phyloP scores from a whole-genome alignment of 495 filamentous ascomycete species.

The Talaromyces thailandensis region DNA sequence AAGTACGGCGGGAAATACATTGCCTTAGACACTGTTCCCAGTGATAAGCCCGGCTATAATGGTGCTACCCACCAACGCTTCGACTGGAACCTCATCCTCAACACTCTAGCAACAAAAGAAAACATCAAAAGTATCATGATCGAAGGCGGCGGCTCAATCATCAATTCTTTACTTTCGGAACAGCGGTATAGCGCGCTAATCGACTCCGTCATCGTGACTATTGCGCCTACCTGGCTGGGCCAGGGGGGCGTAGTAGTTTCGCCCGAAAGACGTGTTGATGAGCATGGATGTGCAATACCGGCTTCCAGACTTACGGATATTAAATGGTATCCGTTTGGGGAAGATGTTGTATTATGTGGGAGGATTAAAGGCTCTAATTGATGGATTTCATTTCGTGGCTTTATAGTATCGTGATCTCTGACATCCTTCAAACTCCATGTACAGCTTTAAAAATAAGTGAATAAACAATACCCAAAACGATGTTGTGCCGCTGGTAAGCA shows the following conservation, averaged over 20 bases:
- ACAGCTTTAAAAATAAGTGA: background rate
- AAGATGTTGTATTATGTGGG: slow-evolving; percentile 72
- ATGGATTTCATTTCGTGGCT: background rate
- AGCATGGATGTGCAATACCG: slow-evolving; percentile 33
- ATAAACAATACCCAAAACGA: background rate
- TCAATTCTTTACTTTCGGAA: slow-evolving; percentile 62
- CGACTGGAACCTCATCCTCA: slow-evolving; percentile 56
- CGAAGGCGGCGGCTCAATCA: slow-evolving; percentile 73
- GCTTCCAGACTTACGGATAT: slow-evolving; percentile 55
- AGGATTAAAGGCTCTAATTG: slow-evolving; percentile 19
- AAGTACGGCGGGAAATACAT: slow-evolving; percentile 38
- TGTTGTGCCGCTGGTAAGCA: no score
- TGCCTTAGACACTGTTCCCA: slow-evolving; percentile 15
- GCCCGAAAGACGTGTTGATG: slow-evolving; percentile 39
- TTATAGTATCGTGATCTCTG: background rate
- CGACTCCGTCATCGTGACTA: slow-evolving; percentile 70
- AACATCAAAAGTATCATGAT: slow-evolving; percentile 75
- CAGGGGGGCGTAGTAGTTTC: slow-evolving; percentile 67
- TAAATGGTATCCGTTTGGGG: slow-evolving; percentile 65
- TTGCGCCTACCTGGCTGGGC: slow-evolving; percentile 80
- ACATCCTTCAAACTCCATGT: background rate
- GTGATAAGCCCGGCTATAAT: background rate
- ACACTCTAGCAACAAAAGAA: slow-evolving; percentile 33
- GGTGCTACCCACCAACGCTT: slow-evolving; percentile 13
- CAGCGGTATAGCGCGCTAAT: slow-evolving; percentile 45